phyloP scores from a whole-genome alignment of 331 rosid genomes.

The Spiraea crenata region DNA sequence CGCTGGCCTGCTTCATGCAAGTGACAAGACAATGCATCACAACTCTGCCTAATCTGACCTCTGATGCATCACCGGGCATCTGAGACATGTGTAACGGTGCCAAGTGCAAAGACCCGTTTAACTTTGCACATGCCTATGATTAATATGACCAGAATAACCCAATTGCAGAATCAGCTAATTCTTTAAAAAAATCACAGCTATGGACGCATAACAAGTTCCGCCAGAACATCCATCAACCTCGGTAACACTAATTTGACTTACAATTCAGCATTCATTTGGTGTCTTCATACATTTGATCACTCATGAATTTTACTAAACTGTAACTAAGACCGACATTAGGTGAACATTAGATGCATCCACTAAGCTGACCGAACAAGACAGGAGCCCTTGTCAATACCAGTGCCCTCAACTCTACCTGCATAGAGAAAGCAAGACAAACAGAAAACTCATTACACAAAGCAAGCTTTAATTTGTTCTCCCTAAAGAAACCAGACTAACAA shows the following conservation, averaged over 20 bases:
- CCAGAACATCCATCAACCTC: not conserved
- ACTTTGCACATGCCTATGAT: too few species aligned
- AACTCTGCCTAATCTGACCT: not conserved
- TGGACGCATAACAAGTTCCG: not conserved
- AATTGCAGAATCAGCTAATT: not conserved
- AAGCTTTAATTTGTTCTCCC: not conserved
- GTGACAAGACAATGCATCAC: not conserved
- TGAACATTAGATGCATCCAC: slow-evolving; percentile 1
- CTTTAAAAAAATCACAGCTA: not conserved
- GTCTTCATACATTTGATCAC: slow-evolving; percentile 1
- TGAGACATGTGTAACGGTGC: too few species aligned
- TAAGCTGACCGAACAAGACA: not conserved
- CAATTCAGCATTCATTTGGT: not conserved
- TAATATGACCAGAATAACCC: not conserved
- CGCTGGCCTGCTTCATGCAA: not conserved
- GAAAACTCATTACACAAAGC: not conserved
- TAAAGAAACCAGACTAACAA: not conserved
- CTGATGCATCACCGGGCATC: too few species aligned
- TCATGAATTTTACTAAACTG: not conserved
- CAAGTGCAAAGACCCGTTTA: too few species aligned
- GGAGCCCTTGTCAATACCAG: not conserved
- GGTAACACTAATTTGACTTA: not conserved
- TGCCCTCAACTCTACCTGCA: slow-evolving; percentile 18
- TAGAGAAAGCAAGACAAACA: not conserved
- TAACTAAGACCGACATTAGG: not conserved